phyloP scores from a whole-genome alignment of 2,329 filamentous ascomycete genomes.

The Penicillium sp. region DNA sequence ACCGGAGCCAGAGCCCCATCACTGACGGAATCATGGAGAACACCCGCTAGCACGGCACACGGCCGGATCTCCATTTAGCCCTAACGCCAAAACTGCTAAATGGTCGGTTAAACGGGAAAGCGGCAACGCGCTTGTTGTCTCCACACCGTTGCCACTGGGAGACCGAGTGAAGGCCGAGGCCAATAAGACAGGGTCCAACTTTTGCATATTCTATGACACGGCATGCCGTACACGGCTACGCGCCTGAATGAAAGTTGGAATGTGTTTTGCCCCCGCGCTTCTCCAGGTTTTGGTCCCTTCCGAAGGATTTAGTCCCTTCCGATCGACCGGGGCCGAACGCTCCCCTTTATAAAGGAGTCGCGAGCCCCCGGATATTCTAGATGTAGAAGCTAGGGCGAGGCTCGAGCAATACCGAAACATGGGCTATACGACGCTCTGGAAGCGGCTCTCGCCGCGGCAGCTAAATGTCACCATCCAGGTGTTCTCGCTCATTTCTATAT shows the following conservation, averaged over 20 bases:
- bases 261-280: conserved; percentile 12
- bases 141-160: too few relatives aligned
- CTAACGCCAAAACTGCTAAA: neutral
- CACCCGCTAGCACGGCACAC: neutral
- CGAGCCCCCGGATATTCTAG: neutral
- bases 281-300: neutral
- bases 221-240: conserved; percentile 18
- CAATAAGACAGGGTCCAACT: neutral
- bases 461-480: conserved; percentile 41
- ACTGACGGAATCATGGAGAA: neutral
- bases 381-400: conserved; percentile 2
- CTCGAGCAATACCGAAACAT: conserved; percentile 29
- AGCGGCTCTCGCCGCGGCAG: conserved; percentile 42
- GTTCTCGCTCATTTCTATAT: conserved; percentile 36
- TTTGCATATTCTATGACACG: conserved; percentile 10
- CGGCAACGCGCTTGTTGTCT: neutral
- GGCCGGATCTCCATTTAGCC: neutral
- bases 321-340: neutral
- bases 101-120: neutral
- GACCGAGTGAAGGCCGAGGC: conserved; percentile 15
- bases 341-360: neutral
- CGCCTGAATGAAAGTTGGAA: conserved; percentile 14
- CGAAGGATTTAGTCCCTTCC: neutral
- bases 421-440: conserved; percentile 46
- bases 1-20: neutral